phyloP scores from a whole-genome alignment of 768 basidiomycete genomes.

The Mycena vitilis region DNA sequence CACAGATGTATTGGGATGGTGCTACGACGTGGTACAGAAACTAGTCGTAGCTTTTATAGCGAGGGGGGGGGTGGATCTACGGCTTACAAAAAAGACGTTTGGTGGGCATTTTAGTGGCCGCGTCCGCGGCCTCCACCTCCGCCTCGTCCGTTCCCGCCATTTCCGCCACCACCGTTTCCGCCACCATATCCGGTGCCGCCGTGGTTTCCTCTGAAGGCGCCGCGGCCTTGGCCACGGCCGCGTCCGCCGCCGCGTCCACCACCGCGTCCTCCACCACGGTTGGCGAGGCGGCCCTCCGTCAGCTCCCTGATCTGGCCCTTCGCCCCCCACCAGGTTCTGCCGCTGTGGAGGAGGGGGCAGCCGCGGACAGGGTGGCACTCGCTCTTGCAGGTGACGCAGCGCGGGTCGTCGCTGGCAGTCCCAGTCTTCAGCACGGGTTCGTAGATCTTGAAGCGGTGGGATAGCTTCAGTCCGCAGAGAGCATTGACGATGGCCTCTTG shows the following conservation, averaged over 20 bases:
- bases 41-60: not conserved
- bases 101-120: not conserved
- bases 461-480: not conserved
- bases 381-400: conserved; percentile 17
- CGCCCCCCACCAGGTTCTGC: conserved; percentile 7
- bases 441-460: not conserved
- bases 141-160: not conserved
- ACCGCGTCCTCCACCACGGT: not conserved
- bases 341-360: not conserved
- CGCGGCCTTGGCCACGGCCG: not conserved
- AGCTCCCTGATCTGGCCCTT: not conserved
- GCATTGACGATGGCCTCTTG: not conserved
- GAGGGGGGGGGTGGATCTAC: not conserved
- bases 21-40: no score
- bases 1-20: not conserved
- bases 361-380: conserved; percentile 3
- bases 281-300: not conserved
- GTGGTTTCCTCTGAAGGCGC: not conserved
- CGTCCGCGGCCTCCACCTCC: not conserved
- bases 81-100: not conserved
- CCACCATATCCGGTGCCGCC: not conserved
- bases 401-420: not conserved
- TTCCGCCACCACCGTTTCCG: no score
- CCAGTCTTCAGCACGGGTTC: not conserved
- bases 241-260: no score